These are phyloP conservation scores for Lithospermum erythrorhizon DNA, from an alignment of 257 asterid genomes.

Conservation along the genomic window DNA sequence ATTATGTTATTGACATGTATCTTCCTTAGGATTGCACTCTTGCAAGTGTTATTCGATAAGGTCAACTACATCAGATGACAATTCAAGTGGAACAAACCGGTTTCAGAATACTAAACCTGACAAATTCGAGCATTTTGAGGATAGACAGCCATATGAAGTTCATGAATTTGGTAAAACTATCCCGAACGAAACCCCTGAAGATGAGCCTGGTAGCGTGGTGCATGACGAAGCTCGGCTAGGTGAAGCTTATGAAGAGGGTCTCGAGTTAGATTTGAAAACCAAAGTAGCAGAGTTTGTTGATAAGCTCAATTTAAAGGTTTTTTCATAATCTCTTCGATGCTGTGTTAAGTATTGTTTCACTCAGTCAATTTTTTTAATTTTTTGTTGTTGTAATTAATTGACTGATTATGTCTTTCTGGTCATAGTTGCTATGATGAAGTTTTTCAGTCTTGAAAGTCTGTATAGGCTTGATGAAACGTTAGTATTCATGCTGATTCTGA, in stretches of 20 bases:
- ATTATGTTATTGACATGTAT: background rate
- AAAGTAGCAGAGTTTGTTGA: conserved; percentile 28
- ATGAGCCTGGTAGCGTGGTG: background rate
- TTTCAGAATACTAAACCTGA: conserved; percentile 4
- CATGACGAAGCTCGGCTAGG: background rate
- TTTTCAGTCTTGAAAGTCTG: too few species aligned
- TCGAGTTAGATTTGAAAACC: conserved; percentile 13
- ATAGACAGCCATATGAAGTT: conserved; percentile 10
- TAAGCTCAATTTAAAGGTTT: conserved; percentile 31
- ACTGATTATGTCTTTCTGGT: too few species aligned
- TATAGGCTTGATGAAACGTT: too few species aligned
- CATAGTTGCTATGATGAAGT: too few species aligned
- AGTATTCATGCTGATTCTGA: too few species aligned
- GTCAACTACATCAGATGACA: conserved; percentile 20
- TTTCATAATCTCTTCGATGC: conserved; percentile 1
- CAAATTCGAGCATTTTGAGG: conserved; percentile 9
- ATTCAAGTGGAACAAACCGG: conserved; percentile 14
- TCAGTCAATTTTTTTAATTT: too few species aligned
- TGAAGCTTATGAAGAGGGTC: conserved; percentile 20
- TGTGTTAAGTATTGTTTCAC: too few species aligned
- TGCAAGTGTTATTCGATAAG: conserved; percentile 17
- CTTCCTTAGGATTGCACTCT: conserved; percentile 18
- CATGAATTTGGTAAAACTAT: conserved; percentile 12
- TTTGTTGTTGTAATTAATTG: too few species aligned
- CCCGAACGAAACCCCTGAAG: background rate